These are phyloP conservation scores for Colletotrichum ledebouriae DNA, from an alignment of 2,329 filamentous ascomycete species.

Conservation along the genomic window DNA sequence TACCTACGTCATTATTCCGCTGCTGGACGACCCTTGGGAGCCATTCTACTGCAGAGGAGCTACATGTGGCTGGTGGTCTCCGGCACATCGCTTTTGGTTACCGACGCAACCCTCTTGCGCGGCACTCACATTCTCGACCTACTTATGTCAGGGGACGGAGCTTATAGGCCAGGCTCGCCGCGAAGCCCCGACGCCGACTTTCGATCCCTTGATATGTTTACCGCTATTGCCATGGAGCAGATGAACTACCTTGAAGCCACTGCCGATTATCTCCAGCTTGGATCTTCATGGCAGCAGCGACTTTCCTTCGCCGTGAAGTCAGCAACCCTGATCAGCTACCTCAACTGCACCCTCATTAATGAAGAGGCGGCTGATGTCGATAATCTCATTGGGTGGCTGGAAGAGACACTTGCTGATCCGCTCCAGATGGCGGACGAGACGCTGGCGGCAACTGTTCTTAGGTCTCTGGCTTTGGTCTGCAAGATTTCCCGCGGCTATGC, in stretches of 20 bases:
- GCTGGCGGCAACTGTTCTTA: conserved; percentile 83
- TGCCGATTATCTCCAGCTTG: conserved; percentile 89
- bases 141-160: conserved; percentile 71
- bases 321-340: conserved; percentile 82
- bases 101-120: conserved; percentile 70
- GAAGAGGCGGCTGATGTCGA: conserved; percentile 86
- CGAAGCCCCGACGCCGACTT: conserved; percentile 65
- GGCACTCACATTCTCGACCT: conserved; percentile 79
- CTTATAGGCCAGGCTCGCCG: conserved; percentile 58
- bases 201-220: conserved; percentile 72
- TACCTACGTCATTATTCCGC: conserved; percentile 87
- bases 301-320: conserved; percentile 90
- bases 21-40: conserved; percentile 84
- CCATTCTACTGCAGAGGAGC: conserved; percentile 90
- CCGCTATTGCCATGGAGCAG: conserved; percentile 82
- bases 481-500: conserved; percentile 80
- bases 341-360: conserved; percentile 87
- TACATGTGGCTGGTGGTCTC: conserved; percentile 89
- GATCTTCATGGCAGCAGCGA: conserved; percentile 87
- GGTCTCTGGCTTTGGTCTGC: conserved; percentile 85
- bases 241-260: conserved; percentile 90
- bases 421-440: conserved; percentile 85
- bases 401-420: conserved; percentile 82
- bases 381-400: conserved; percentile 85
- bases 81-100: conserved; percentile 79